Evolutionary conservation across 2,329 filamentous ascomycete species (phyloP), one percentile per base, ranked within the genome.

Genomic region (Juglanconis sp.): DNA sequence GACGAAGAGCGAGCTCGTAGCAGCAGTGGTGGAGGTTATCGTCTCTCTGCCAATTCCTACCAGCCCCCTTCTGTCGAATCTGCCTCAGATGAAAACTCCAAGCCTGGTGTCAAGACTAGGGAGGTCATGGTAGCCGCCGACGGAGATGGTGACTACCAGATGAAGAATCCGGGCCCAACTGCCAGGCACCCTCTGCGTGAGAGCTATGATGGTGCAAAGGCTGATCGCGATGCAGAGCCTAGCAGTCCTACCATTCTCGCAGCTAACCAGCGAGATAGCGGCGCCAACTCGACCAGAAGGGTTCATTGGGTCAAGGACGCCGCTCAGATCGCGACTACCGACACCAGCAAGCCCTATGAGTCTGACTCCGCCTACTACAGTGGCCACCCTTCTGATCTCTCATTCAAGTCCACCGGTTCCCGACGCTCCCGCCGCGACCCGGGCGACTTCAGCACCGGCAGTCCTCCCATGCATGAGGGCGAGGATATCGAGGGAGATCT

Each of bases 401-500:
- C 58, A 5, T 53, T 34, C 11, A 57, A 36, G 10, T 58, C 61
- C 5, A 53, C 47, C n/a, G 48, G 46, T 17, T 52, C 55, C 4
- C 46, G 50, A 40, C 58, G 54, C 34, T 35, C 53, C 34, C 60
- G 56, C 17, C 62, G 60, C 38, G 40, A 62, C 32, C 62, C 62
- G 24, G 60, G 53, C 17, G 56, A 56, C 17, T 34, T 47, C 38
- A 62, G 60, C 60, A 62, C 49, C 6, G 62, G 62, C n/a, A 64
- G 62, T 8, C 62, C 62, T 13, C 59, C 38, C 7, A 52, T 47
- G 47, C 56, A 56, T 2, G 42, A 56, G 7, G 44, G 42, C 4
- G 36, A 30, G 40, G 9, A 15, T 13, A 32, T 7, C 4, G n/a
- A 4, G 48, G 48, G 48, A 17, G 48, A 51, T 15, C 48, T 51